Conservation (phyloP, 345 rosid genomes). For the Isatis tinctoria region DNA sequence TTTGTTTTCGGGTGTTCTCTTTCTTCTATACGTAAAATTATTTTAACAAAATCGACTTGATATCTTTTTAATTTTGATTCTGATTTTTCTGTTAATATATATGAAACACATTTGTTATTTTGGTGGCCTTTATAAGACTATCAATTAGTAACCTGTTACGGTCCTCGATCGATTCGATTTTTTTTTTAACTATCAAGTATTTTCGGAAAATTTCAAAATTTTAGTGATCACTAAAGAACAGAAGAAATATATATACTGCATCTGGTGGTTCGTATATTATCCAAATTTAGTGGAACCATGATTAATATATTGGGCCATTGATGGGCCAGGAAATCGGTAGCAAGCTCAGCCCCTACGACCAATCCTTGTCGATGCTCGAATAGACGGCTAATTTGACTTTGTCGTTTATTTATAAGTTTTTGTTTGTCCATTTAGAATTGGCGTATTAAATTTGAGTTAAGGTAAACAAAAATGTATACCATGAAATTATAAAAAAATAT, state of each 20-base stretch:
- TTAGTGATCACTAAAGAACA: neutral
- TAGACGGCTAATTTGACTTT: slow-evolving; percentile 21
- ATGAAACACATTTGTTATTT: no score
- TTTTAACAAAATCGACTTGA: no score
- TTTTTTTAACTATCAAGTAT: no score
- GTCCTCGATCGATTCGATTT: no score
- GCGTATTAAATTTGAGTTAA: neutral
- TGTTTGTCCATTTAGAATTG: slow-evolving; percentile 31
- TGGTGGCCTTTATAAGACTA: no score
- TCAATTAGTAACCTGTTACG: no score
- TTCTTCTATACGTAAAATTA: no score
- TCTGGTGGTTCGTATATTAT: neutral
- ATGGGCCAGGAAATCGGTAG: slow-evolving; percentile 5
- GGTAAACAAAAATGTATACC: neutral
- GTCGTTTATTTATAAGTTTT: slow-evolving; percentile 16
- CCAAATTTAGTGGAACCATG: slow-evolving; percentile 13
- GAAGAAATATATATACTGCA: neutral
- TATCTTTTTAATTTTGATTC: no score
- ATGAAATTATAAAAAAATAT: neutral
- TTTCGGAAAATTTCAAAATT: no score
- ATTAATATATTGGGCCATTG: slow-evolving; percentile 14
- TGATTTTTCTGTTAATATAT: no score
- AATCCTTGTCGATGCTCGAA: slow-evolving; percentile 24
- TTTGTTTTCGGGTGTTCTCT: no score
- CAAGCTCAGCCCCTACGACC: slow-evolving; percentile 14